phyloP scores from a whole-genome alignment of 805 yeast genomes.

The Saturnispora hagleri region DNA sequence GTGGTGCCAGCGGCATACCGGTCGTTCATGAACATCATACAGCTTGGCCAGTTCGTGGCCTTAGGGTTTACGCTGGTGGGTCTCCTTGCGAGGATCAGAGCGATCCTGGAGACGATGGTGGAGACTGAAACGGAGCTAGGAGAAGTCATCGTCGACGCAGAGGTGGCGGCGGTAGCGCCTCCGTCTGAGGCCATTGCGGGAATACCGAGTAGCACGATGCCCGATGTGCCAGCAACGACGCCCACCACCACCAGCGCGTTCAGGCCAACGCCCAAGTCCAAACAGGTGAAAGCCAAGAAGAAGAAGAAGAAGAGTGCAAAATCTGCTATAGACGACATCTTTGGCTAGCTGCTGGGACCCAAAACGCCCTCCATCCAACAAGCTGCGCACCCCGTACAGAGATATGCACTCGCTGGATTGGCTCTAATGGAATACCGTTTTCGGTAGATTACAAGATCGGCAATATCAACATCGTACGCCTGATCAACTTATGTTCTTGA shows the following conservation, averaged over 20 bases:
- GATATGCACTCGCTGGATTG: too few relatives aligned
- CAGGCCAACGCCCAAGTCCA: slow-evolving; percentile 6
- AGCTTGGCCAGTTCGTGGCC: slow-evolving; percentile 68
- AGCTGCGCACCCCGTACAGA: too few relatives aligned
- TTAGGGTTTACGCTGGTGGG: slow-evolving; percentile 67
- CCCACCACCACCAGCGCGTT: neutral
- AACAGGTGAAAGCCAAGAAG: slow-evolving; percentile 16
- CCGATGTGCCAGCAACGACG: too few relatives aligned
- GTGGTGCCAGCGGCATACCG: slow-evolving; percentile 42
- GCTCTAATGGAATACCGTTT: too few relatives aligned
- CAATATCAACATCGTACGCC: too few relatives aligned
- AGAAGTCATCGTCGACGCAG: neutral
- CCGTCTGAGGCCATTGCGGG: too few relatives aligned
- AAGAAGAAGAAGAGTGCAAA: slow-evolving; percentile 37
- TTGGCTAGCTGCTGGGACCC: slow-evolving; percentile 35
- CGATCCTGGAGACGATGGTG: slow-evolving; percentile 2
- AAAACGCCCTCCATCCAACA: too few relatives aligned
- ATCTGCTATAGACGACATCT: slow-evolving; percentile 66
- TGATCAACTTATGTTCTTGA: too few relatives aligned
- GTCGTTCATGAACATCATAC: slow-evolving; percentile 57
- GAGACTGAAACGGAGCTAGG: neutral
- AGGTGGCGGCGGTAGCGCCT: too few relatives aligned
- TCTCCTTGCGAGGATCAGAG: slow-evolving; percentile 36
- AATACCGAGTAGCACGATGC: too few relatives aligned
- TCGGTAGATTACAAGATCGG: too few relatives aligned